Evolutionary conservation across 1,284 basidiomycete species (phyloP), one percentile per base, ranked within the genome.

Genomic region (Wolfiporia cocos): DNA sequence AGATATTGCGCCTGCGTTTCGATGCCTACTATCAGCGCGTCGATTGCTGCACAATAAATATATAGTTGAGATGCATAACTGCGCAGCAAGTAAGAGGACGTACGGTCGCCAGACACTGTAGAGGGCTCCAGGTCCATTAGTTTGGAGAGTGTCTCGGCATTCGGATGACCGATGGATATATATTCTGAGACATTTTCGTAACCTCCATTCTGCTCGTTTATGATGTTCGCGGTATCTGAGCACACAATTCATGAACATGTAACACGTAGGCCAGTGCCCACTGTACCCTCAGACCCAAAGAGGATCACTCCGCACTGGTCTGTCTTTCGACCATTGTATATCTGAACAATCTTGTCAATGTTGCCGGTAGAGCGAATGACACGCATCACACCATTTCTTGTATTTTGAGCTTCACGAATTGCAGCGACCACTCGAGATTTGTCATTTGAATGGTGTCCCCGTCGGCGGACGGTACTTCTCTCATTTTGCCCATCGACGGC

Each of bases 381-480:
- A 93, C n/a, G n/a, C n/a, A n/a, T n/a, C n/a, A 14, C 45, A 86
- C 91, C 82, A 92, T 90, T 51, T 92, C 88, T 59, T 93, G 90
- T 29, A 92, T 76, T 63, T 90, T 90, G 44, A 91, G 74, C 56
- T 87, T 90, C 17, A 92, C 84, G 54, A 83, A 94, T 55, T 92
- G 88, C 42, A 93, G 71, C 0, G 78, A 75, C 76, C 85, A 88
- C 56, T 90, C 75, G 20, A 97, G 70, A 56, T 89, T 84, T 10
- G 86, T 78, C 61, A 83, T 79, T 54, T 86, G 72, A 15, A 70
- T 63, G 4, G 68, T 67, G 24, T 67, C 68, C 32, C 64, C 56
- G 52, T 79, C 70, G 37, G 74, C 76, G 30, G 76, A 66, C 33
- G 78, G 69, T 36, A 84, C 70, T 4, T 67, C 68, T 43, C 80